Evolutionary conservation across 192 early-diverging fungal genomes (phyloP).

Genomic region (Coemansia sp.): DNA sequence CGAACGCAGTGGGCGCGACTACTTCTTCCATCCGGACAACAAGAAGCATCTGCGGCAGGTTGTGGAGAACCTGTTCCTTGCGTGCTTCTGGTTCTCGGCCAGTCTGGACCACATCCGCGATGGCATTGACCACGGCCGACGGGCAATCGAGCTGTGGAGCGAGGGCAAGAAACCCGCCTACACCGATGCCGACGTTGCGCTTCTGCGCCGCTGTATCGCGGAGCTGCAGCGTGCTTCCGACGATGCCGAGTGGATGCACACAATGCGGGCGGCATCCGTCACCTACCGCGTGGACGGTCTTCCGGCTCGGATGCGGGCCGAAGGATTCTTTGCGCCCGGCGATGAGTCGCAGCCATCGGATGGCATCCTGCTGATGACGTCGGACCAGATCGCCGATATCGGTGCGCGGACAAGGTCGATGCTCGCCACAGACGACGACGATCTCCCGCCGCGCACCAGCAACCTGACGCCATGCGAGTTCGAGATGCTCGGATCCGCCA

Average conservation of each 20-base stretch:
- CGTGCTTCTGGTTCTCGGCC: constrained; percentile 68
- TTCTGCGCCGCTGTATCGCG: constrained; percentile 24
- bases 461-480: constrained; percentile 40
- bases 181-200: constrained; percentile 20
- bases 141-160: constrained; percentile 41
- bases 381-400: constrained; percentile 22
- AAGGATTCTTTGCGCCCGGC: background rate
- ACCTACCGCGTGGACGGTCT: constrained; percentile 27
- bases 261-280: constrained; percentile 28
- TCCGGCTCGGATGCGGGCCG: constrained; percentile 13
- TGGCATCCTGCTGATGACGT: constrained; percentile 12
- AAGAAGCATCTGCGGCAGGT: constrained; percentile 57
- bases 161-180: constrained; percentile 38
- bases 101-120: constrained; percentile 38
- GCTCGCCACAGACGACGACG: constrained; percentile 22
- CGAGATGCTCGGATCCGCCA: constrained; percentile 18
- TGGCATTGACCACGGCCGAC: constrained; percentile 31
- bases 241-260: constrained; percentile 29
- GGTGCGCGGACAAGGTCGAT: constrained; percentile 12
- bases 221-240: constrained; percentile 28
- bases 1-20: constrained; percentile 66
- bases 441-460: constrained; percentile 31
- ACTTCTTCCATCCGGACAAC: constrained; percentile 71
- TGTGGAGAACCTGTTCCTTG: constrained; percentile 63
- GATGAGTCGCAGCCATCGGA: background rate